Conservation (phyloP, 2,329 filamentous ascomycete genomes). For the Onygenales sp. region DNA sequence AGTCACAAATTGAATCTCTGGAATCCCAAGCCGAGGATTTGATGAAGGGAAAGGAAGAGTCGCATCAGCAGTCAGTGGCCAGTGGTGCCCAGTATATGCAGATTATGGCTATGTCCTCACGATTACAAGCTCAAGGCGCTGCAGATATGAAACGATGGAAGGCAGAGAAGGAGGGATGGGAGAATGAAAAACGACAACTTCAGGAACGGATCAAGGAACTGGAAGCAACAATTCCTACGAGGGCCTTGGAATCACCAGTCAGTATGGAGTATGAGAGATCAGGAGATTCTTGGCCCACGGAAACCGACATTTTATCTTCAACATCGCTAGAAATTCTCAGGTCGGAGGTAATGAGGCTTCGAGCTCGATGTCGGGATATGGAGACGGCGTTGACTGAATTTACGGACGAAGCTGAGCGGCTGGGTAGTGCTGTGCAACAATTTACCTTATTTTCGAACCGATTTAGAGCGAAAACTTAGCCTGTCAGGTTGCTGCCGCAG, state of each 20-base stretch:
- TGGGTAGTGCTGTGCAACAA: background rate
- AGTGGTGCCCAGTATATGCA: conserved; percentile 42
- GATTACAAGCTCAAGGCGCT: conserved; percentile 34
- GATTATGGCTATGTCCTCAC: conserved; percentile 42
- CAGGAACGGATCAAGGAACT: conserved; percentile 26
- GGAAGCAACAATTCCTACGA: conserved; percentile 11
- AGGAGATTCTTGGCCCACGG: background rate
- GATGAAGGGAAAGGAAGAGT: conserved; percentile 39
- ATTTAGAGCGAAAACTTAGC: background rate
- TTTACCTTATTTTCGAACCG: background rate
- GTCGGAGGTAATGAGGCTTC: background rate
- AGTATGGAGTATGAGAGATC: background rate
- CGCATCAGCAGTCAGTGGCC: conserved; percentile 30
- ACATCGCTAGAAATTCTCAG: background rate
- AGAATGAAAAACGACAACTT: conserved; percentile 20
- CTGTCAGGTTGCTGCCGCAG: too few relatives aligned
- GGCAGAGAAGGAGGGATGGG: conserved; percentile 27
- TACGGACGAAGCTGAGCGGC: background rate
- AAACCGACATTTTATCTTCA: background rate
- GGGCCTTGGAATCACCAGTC: background rate
- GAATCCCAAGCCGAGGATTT: conserved; percentile 42
- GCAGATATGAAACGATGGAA: conserved; percentile 35
- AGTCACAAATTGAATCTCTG: conserved; percentile 37
- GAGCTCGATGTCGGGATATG: background rate
- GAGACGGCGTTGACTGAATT: background rate